These are phyloP conservation scores for Volvariella volvacea DNA, from an alignment of 1,284 basidiomycete genomes.

Conservation along the genomic window DNA sequence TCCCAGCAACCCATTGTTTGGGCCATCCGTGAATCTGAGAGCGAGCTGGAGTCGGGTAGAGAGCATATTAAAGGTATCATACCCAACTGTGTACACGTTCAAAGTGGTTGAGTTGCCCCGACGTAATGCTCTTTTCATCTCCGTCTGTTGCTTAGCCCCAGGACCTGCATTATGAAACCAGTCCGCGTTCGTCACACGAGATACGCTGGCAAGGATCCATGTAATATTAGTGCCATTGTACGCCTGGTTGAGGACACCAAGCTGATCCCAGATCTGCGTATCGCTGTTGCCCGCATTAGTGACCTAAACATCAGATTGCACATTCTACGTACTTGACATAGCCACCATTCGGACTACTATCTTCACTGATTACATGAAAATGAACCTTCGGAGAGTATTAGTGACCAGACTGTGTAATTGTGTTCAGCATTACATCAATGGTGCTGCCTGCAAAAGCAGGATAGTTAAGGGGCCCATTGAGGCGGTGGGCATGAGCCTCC, in stretches of 20 bases:
- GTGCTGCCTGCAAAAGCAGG: no score
- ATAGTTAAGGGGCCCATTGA: background rate
- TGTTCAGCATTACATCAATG: no score
- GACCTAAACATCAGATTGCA: no score
- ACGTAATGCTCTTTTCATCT: background rate
- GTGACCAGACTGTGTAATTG: no score
- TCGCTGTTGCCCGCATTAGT: background rate
- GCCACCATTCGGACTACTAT: background rate
- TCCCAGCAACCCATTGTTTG: background rate
- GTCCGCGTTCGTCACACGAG: constrained; percentile 9
- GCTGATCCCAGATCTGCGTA: constrained; percentile 4
- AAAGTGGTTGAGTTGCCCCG: background rate
- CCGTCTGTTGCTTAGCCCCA: background rate
- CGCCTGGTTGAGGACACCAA: constrained; percentile 4
- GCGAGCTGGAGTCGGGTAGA: background rate
- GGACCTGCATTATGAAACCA: constrained; percentile 12
- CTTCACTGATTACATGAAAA: constrained; percentile 1
- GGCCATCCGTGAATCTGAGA: background rate
- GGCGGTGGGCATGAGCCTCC: background rate
- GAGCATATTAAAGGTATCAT: constrained; percentile 23
- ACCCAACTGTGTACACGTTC: constrained; percentile 14
- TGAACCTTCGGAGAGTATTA: background rate
- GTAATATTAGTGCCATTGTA: constrained; percentile 4
- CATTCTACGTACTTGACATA: background rate
- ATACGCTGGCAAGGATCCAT: constrained; percentile 5